Evolutionary conservation across 352 stramenopile species (phyloP).

Genomic region (Phytophthora citricola): DNA sequence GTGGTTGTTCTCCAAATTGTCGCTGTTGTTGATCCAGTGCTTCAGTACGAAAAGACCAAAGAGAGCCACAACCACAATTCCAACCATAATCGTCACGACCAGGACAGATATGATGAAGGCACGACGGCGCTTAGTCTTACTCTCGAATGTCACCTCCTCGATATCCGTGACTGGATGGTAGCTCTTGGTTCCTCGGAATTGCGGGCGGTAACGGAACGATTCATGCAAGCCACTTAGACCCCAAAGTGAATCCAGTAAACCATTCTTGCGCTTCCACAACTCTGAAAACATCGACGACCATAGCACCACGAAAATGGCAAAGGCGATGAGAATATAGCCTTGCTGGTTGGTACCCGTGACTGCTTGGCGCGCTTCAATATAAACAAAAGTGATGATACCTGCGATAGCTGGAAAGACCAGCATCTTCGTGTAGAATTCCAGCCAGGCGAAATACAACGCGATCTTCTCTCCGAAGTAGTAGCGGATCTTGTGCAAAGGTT

Average conservation of each 20-base stretch:
- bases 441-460: conserved; percentile 92
- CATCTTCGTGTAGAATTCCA: conserved; percentile 95
- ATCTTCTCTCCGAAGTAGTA: conserved; percentile 93
- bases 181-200: conserved; percentile 84
- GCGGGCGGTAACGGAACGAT: conserved; percentile 75
- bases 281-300: conserved; percentile 91
- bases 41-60: conserved; percentile 81
- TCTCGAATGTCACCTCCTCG: conserved; percentile 75
- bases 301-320: conserved; percentile 85
- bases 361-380: conserved; percentile 54
- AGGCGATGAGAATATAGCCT: conserved; percentile 80
- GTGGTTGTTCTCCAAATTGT: conserved; percentile 36
- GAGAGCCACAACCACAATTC: conserved; percentile 72
- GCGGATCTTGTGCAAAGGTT: conserved; percentile 89
- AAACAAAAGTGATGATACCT: conserved; percentile 80
- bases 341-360: conserved; percentile 53
- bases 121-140: conserved; percentile 60
- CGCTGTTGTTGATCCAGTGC: conserved; percentile 68
- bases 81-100: conserved; percentile 79
- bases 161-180: conserved; percentile 72
- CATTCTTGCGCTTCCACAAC: conserved; percentile 91
- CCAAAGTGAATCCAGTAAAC: conserved; percentile 85
- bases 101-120: conserved; percentile 63
- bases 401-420: conserved; percentile 80
- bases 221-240: conserved; percentile 81